Evolutionary conservation across 768 basidiomycete species (phyloP).

Genomic region (Lactarius evosmus): DNA sequence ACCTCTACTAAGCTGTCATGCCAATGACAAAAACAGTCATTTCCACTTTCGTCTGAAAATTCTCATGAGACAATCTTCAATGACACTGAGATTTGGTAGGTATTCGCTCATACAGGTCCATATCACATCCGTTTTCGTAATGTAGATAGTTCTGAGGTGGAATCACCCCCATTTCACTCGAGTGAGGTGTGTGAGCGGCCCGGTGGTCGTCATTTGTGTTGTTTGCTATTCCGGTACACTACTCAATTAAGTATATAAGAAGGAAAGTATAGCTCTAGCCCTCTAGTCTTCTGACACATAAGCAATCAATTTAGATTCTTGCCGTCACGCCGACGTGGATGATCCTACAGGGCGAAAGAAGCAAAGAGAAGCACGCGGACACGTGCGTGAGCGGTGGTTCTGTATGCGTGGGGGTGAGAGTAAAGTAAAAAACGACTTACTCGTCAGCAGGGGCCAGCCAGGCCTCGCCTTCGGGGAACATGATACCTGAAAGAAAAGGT

Average conservation of each 20-base stretch:
- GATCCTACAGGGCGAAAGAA: constrained; percentile 7
- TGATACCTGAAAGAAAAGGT: constrained; percentile 39
- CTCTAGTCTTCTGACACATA: background rate
- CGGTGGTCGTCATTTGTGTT: background rate
- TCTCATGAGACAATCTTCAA: too few relatives aligned
- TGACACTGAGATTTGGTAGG: too few relatives aligned
- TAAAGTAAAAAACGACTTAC: constrained; percentile 35
- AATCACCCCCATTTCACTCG: background rate
- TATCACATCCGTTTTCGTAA: too few relatives aligned
- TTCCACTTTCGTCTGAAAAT: too few relatives aligned
- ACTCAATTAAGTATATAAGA: background rate
- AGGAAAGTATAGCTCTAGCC: background rate
- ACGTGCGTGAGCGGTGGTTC: background rate
- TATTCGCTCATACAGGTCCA: too few relatives aligned
- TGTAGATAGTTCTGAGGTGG: background rate
- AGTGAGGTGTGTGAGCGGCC: background rate
- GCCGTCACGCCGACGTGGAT: constrained; percentile 23
- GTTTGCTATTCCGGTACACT: background rate
- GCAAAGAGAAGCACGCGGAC: background rate
- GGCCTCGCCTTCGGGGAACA: constrained; percentile 62
- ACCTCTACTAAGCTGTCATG: too few relatives aligned
- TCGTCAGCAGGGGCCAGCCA: constrained; percentile 56
- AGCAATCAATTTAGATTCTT: constrained; percentile 1
- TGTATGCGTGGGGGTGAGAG: background rate
- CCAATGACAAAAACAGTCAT: too few relatives aligned